phyloP scores from a whole-genome alignment of 768 basidiomycete species.

The Tephrocybe sp. region DNA sequence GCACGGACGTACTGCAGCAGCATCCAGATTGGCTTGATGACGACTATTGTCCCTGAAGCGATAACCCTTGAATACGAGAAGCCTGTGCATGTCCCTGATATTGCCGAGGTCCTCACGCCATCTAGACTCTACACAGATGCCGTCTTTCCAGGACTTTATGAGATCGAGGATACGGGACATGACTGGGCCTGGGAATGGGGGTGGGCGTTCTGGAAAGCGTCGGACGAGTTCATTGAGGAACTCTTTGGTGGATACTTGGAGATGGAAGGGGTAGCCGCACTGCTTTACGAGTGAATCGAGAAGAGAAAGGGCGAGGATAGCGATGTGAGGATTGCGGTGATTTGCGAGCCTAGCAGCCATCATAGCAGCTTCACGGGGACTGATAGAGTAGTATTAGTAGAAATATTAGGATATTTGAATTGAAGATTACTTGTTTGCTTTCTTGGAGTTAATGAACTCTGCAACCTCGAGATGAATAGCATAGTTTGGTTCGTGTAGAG shows the following conservation, averaged over 20 bases:
- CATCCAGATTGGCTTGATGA: constrained; percentile 31
- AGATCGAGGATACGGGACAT: constrained; percentile 94
- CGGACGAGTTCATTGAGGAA: constrained; percentile 98
- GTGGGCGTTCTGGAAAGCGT: constrained; percentile 96
- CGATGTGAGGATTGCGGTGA: constrained; percentile 90
- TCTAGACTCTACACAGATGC: constrained; percentile 83
- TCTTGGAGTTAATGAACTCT: constrained; percentile 91
- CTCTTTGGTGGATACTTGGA: constrained; percentile 96
- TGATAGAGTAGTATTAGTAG: constrained; percentile 28
- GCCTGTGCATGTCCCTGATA: constrained; percentile 95
- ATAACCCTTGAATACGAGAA: constrained; percentile 92
- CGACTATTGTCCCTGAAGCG: constrained; percentile 61
- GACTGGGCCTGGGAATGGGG: constrained; percentile 90
- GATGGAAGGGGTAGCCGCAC: constrained; percentile 96
- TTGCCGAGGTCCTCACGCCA: constrained; percentile 97
- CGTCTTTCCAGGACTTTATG: constrained; percentile 93
- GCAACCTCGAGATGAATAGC: constrained; percentile 91
- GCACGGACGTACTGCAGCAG: constrained; percentile 40
- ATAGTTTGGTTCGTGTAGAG: constrained; percentile 87
- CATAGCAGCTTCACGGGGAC: constrained; percentile 92
- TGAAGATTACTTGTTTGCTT: constrained; percentile 84
- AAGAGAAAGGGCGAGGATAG: constrained; percentile 81
- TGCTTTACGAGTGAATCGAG: constrained; percentile 92
- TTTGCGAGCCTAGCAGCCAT: constrained; percentile 82
- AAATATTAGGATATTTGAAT: neutral